phyloP scores from a whole-genome alignment of 1,284 basidiomycete genomes.

The Trametes polyzona region DNA sequence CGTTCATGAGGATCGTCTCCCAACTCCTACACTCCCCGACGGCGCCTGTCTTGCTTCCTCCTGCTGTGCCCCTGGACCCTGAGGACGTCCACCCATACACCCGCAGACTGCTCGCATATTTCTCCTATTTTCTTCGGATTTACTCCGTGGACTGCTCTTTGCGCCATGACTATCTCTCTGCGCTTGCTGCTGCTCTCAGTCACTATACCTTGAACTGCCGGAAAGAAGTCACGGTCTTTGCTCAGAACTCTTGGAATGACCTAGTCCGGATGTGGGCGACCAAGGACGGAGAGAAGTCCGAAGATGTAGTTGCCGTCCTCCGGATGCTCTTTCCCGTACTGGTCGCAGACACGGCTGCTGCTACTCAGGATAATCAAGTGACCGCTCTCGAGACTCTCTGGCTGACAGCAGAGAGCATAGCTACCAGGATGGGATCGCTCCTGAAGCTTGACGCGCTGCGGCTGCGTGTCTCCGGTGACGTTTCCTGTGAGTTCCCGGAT shows the following conservation, averaged over 20 bases:
- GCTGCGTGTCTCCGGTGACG: slow-evolving; percentile 46
- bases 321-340: slow-evolving; percentile 76
- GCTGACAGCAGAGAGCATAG: slow-evolving; percentile 61
- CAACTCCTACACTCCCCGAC: slow-evolving; percentile 65
- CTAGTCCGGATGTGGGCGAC: slow-evolving; percentile 77
- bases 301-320: slow-evolving; percentile 70
- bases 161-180: slow-evolving; percentile 71
- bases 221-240: slow-evolving; percentile 59
- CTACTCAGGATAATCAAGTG: background rate
- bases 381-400: slow-evolving; percentile 58
- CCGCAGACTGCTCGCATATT: slow-evolving; percentile 27
- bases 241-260: slow-evolving; percentile 61
- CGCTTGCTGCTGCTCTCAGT: slow-evolving; percentile 70
- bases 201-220: slow-evolving; percentile 77
- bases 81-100: slow-evolving; percentile 14
- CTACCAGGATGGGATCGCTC: slow-evolving; percentile 62
- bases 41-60: slow-evolving; percentile 54
- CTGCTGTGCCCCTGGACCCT: background rate
- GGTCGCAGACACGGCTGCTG: slow-evolving; percentile 34
- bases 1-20: slow-evolving; percentile 69
- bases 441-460: slow-evolving; percentile 70
- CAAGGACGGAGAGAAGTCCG: slow-evolving; percentile 72
- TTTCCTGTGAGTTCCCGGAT: slow-evolving; percentile 13
- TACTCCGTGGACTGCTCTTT: slow-evolving; percentile 76
- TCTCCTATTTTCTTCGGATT: slow-evolving; percentile 65